Evolutionary conservation across 2,329 filamentous ascomycete species (phyloP).

Genomic region (Sodiomyces alkalinus): DNA sequence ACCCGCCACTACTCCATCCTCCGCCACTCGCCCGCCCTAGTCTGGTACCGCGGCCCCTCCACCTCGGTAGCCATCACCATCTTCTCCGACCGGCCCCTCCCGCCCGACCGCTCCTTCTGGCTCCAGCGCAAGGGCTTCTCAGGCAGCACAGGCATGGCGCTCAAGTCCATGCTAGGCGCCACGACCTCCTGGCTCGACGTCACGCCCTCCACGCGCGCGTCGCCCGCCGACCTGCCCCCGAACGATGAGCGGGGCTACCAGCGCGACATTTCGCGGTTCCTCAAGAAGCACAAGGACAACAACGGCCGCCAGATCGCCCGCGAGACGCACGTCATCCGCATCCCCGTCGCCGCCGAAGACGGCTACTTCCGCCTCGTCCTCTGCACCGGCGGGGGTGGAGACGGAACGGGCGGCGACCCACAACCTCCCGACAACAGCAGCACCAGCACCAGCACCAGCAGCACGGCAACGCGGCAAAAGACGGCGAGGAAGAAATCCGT

Average conservation of each 20-base stretch:
- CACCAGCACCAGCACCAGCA: no score
- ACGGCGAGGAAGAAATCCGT: slow-evolving; percentile 31
- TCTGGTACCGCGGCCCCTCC: slow-evolving; percentile 50
- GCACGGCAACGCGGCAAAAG: no score
- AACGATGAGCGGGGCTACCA: slow-evolving; percentile 52
- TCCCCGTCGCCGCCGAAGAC: slow-evolving; percentile 46
- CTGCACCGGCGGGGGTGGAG: slow-evolving; percentile 26
- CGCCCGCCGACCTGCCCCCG: slow-evolving; percentile 31
- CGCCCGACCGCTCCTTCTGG: slow-evolving; percentile 45
- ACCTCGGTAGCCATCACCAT: slow-evolving; percentile 51
- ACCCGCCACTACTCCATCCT: slow-evolving; percentile 52
- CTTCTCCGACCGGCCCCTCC: slow-evolving; percentile 42
- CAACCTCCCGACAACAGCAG: no score
- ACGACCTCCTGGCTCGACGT: slow-evolving; percentile 51
- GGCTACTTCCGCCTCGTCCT: slow-evolving; percentile 56
- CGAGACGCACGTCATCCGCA: slow-evolving; percentile 49
- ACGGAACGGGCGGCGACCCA: no score
- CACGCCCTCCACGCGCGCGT: slow-evolving; percentile 37
- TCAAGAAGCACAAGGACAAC: slow-evolving; percentile 35
- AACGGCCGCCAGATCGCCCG: slow-evolving; percentile 33
- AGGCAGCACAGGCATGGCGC: slow-evolving; percentile 51
- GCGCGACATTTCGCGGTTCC: slow-evolving; percentile 49
- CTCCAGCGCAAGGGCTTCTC: slow-evolving; percentile 54
- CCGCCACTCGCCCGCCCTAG: slow-evolving; percentile 46
- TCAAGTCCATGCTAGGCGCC: slow-evolving; percentile 46